Conservation (phyloP, 441 rosid genomes). For the Pelargonium citronellum region DNA sequence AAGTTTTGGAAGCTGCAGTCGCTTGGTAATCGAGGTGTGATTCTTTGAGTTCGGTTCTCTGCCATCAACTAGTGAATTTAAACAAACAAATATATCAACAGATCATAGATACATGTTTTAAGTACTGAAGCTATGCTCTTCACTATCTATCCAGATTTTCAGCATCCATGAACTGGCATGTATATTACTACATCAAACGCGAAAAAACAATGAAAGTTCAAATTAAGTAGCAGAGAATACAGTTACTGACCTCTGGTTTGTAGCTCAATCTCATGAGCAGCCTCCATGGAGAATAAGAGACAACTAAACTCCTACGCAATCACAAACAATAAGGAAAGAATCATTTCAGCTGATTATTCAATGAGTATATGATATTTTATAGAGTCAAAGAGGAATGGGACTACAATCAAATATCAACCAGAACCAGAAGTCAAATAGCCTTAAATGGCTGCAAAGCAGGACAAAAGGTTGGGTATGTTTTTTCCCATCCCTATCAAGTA, state of each 20-base stretch:
- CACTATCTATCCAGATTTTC: too few species aligned
- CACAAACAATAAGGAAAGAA: not conserved
- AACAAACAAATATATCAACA: not conserved
- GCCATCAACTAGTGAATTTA: constrained; percentile 16
- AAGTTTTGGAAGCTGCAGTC: constrained; percentile 21
- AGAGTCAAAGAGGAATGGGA: not conserved
- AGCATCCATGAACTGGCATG: too few species aligned
- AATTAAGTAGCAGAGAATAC: too few species aligned
- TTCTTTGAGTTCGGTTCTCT: constrained; percentile 13
- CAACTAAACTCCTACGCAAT: not conserved
- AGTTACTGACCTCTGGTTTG: not conserved
- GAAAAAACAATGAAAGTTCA: too few species aligned
- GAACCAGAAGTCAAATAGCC: not conserved
- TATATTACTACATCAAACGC: too few species aligned
- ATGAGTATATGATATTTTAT: too few species aligned
- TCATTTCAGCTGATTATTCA: not conserved
- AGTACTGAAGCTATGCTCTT: too few species aligned
- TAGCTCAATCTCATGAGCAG: not conserved
- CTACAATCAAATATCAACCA: not conserved
- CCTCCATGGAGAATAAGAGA: not conserved
- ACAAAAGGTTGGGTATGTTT: not conserved
- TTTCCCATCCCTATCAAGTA: not conserved
- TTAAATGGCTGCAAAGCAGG: not conserved
- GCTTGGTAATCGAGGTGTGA: constrained; percentile 10
- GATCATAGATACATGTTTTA: too few species aligned